Base-by-base conservation (phyloP, 73 alveolate species). In the Paraurostyla sp. region DNA sequence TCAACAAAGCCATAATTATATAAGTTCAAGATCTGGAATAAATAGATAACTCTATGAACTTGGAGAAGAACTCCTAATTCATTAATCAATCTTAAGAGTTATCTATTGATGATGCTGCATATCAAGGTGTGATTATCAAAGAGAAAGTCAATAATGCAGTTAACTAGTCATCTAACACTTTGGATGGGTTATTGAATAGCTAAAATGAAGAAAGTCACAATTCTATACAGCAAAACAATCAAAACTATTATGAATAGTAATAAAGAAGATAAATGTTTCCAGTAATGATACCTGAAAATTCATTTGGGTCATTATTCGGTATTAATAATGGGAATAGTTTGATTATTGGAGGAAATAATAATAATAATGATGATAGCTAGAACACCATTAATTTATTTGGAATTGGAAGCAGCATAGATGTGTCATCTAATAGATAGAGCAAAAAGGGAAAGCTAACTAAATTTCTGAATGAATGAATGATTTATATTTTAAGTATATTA, bases 1-100 rank as follows among this genome's bases (percentile, higher is more conserved):
- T 65, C 35, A 65, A 65, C 38, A 22, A 65, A 65, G 82, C 82
- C 23, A 32, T 65, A 15, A 65, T 65, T 1, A 65, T 65, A 38
- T 13, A 25, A 4, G 56, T 33, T 22, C 42, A 65, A 38, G 82
- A 65, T 35, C 13, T 65, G 11, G 82, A 65, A 38, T 32, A 22
- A n/a, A n/a, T n/a, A 18, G 82, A 58, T 20, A 35, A 35, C 42
- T 38, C 82, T 13, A 38, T 65, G 13, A 65, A 38, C 42, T 22
- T 38, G 11, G 82, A 65, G 1, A 22, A 40, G 41, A 6, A 16
- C 7, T 35, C 56, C 1, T 30, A 65, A 9, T 35, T 3, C 36
- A 30, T 38, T 1, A 32, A 65, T 65, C 60, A 65, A 1, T 65
- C 82, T 22, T 38, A 65, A n/a, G n/a, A n/a, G n/a, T n/a, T n/a